These are phyloP conservation scores for Rhizoclosmatium globosum DNA, from an alignment of 192 early-diverging fungal genomes.

Conservation along the genomic window DNA sequence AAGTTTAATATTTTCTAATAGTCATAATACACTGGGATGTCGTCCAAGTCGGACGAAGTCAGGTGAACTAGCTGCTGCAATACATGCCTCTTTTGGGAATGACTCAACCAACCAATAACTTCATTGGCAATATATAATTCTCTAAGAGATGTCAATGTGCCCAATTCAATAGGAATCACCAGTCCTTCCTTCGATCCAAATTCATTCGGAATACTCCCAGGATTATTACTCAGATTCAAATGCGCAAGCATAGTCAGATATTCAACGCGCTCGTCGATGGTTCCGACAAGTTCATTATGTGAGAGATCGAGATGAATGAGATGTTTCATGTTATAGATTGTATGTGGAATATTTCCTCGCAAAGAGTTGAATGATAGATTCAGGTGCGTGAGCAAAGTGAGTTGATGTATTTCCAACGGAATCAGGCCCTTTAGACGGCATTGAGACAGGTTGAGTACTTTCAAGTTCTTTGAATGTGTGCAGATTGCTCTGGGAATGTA, in stretches of 20 bases:
- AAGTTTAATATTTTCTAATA: not conserved
- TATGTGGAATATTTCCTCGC: not conserved
- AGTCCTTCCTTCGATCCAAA: not conserved
- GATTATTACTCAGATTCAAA: not conserved
- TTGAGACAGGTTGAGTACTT: not conserved
- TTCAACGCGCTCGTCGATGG: not conserved
- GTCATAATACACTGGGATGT: not conserved
- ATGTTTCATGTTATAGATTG: not conserved
- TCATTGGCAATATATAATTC: not conserved
- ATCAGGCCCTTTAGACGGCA: not conserved
- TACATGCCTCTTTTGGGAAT: not conserved
- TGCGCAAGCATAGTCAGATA: not conserved
- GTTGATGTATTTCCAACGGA: not conserved
- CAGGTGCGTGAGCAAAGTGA: not conserved
- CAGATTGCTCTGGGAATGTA: not conserved
- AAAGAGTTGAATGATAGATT: not conserved
- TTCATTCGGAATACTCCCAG: not conserved
- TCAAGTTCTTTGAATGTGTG: not conserved
- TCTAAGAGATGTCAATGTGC: not conserved
- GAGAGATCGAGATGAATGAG: not conserved
- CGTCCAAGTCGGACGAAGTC: not conserved
- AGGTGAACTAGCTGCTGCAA: not conserved
- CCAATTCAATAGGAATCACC: not conserved
- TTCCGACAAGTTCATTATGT: not conserved
- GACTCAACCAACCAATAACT: not conserved